Evolutionary conservation across 2,329 filamentous ascomycete species (phyloP).

Genomic region (Dryadomyces sulphureus): DNA sequence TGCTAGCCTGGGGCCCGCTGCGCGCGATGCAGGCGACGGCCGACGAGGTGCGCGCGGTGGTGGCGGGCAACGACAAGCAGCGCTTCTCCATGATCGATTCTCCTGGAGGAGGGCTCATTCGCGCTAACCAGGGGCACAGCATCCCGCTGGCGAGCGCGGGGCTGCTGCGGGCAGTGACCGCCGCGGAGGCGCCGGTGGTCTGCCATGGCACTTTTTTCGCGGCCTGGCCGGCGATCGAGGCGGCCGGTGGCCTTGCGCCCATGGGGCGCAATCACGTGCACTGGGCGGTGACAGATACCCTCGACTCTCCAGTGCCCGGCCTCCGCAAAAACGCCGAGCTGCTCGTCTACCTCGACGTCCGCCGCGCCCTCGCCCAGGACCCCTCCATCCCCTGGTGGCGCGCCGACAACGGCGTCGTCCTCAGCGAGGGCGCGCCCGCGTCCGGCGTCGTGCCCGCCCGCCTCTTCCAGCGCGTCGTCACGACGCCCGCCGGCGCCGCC

Average conservation of each 20-base stretch:
- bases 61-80: constrained; percentile 73
- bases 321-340: constrained; percentile 69
- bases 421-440: constrained; percentile 45
- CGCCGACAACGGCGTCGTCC: constrained; percentile 63
- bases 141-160: constrained; percentile 55
- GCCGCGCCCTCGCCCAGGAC: constrained; percentile 42
- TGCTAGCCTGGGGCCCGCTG: constrained; percentile 43
- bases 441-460: constrained; percentile 45
- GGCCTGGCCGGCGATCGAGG: constrained; percentile 61
- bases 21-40: constrained; percentile 60
- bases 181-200: constrained; percentile 49
- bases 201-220: constrained; percentile 83
- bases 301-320: constrained; percentile 39
- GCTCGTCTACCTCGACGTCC: constrained; percentile 62
- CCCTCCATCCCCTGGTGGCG: constrained; percentile 56
- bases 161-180: constrained; percentile 50
- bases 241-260: constrained; percentile 59
- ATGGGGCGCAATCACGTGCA: constrained; percentile 88
- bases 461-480: constrained; percentile 60
- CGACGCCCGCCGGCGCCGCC: constrained; percentile 31
- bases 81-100: constrained; percentile 63
- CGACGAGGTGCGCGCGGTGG: constrained; percentile 54
- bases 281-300: constrained; percentile 31
- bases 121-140: constrained; percentile 89
- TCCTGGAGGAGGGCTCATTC: constrained; percentile 57